phyloP scores from a whole-genome alignment of 331 rosid genomes.

The Acacia pycnantha region DNA sequence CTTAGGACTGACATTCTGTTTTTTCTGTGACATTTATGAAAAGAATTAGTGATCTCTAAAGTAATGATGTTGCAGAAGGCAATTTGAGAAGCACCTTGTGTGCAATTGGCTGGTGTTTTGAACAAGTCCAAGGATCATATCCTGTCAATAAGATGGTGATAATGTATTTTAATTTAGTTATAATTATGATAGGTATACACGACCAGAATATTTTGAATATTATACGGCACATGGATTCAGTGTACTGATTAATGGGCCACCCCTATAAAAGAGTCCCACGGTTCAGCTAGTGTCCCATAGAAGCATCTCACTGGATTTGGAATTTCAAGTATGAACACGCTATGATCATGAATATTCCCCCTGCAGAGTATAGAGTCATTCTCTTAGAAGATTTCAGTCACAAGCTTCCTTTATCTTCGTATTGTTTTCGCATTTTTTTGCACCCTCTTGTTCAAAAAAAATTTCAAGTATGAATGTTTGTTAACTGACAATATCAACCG shows the following conservation, averaged over 20 bases:
- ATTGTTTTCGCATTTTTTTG: too few species aligned
- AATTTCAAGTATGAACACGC: not conserved
- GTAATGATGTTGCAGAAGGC: slow-evolving; percentile 29
- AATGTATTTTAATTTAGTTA: slow-evolving; percentile 7
- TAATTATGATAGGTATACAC: not conserved
- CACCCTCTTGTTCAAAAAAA: not conserved
- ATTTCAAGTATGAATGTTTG: not conserved
- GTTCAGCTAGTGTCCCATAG: not conserved
- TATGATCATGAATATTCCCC: too few species aligned
- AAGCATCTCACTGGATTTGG: not conserved
- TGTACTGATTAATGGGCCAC: slow-evolving; percentile 17
- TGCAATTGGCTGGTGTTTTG: slow-evolving; percentile 30
- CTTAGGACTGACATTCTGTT: not conserved
- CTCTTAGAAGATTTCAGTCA: too few species aligned
- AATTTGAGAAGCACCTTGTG: not conserved
- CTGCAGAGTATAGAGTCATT: too few species aligned
- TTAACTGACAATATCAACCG: not conserved
- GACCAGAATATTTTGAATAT: slow-evolving; percentile 2
- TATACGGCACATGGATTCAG: slow-evolving; percentile 1
- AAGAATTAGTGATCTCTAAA: not conserved
- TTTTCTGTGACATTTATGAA: not conserved
- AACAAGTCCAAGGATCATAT: slow-evolving; percentile 32
- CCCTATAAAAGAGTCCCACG: not conserved
- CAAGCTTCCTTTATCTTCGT: too few species aligned
- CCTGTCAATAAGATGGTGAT: slow-evolving; percentile 20